Conservation (phyloP, 768 basidiomycete genomes). For the Phlebiopsis gigantea region DNA sequence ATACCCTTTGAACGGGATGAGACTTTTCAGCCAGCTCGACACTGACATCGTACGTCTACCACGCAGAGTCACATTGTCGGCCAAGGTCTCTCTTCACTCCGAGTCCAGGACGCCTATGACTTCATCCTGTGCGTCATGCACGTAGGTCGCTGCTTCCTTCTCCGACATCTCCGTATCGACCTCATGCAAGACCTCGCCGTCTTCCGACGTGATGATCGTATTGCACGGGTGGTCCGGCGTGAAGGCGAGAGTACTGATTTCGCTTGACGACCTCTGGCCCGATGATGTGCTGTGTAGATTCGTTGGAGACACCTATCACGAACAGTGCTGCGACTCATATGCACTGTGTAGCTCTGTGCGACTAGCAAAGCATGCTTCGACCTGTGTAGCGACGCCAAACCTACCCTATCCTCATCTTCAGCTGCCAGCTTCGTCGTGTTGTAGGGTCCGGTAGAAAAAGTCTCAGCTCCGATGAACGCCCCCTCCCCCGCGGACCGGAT, state of each 20-base stretch:
- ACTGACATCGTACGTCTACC: neutral
- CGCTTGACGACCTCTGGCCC: no score
- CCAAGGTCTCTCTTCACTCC: neutral
- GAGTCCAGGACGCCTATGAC: neutral
- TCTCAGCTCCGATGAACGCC: no score
- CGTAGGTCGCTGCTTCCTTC: neutral
- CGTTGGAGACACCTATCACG: no score
- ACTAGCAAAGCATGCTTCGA: no score
- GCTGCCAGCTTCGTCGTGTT: no score
- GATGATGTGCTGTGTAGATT: no score
- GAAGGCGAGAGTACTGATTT: slow-evolving; percentile 13
- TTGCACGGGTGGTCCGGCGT: slow-evolving; percentile 36
- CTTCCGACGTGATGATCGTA: slow-evolving; percentile 28
- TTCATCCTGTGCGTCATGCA: neutral
- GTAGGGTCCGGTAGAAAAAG: no score
- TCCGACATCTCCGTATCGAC: neutral
- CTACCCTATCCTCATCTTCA: no score
- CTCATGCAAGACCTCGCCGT: slow-evolving; percentile 22
- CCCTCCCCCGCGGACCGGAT: no score
- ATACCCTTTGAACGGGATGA: neutral
- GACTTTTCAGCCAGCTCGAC: neutral
- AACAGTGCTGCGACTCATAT: no score
- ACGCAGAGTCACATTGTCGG: neutral
- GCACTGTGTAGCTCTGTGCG: no score
- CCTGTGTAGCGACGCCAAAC: no score